These are phyloP conservation scores for Nakaseomyces glabratus DNA, from an alignment of 1,139 yeast genomes.

Conservation along the genomic window DNA sequence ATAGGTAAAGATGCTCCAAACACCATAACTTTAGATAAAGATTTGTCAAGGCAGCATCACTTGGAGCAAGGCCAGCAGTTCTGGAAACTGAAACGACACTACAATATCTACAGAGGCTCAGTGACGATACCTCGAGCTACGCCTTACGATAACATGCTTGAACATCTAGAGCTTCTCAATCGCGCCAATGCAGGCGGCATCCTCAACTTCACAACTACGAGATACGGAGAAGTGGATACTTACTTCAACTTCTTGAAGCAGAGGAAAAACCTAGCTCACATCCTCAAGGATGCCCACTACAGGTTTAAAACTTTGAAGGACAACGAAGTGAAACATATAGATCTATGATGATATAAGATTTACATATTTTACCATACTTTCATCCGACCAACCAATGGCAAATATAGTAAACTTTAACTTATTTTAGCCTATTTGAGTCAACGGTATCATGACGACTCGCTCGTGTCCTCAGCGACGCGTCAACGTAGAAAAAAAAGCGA, in stretches of 20 bases:
- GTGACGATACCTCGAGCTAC: constrained; percentile 16
- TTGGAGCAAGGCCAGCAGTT: constrained; percentile 11
- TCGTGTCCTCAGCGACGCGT: no score
- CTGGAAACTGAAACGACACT: constrained; percentile 25
- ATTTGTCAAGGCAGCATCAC: no score
- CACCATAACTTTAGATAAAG: no score
- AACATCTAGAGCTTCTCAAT: constrained; percentile 23
- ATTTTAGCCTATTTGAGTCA: no score
- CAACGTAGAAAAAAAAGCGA: no score
- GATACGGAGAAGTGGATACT: constrained; percentile 20
- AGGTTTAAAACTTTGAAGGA: not conserved
- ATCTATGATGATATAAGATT: no score
- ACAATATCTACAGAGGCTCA: constrained; percentile 20
- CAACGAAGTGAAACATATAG: not conserved
- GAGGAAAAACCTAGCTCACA: not conserved
- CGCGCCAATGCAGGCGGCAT: constrained; percentile 24
- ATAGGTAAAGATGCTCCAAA: no score
- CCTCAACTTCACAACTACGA: constrained; percentile 23
- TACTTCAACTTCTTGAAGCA: constrained; percentile 6
- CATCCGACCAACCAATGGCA: no score
- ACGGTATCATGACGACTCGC: no score
- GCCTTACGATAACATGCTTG: constrained; percentile 22
- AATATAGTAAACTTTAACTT: no score
- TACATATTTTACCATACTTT: no score
- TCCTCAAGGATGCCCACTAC: constrained; percentile 1